These are phyloP conservation scores for Adansonia gregorii DNA, from an alignment of 441 rosid genomes.

Conservation along the genomic window DNA sequence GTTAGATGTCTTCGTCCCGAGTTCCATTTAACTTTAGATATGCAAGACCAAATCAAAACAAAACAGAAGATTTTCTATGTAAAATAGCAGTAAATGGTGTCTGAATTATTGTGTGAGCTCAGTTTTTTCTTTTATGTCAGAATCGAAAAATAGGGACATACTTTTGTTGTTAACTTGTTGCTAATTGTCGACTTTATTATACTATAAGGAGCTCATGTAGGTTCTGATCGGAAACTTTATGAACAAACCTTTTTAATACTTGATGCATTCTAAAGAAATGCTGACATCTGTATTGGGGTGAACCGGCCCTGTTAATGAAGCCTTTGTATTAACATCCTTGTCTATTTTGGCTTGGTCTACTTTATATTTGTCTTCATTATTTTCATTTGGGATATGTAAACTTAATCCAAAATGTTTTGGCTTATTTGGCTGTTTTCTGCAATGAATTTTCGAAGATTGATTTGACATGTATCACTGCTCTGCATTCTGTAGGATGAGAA, in stretches of 20 bases:
- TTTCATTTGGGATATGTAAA: not conserved
- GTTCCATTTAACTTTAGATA: not conserved
- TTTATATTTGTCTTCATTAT: not conserved
- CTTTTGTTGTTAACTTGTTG: slow-evolving; percentile 7
- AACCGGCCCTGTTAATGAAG: slow-evolving; percentile 10
- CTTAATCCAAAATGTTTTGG: slow-evolving; percentile 4
- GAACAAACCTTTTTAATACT: not conserved
- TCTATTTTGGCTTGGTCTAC: not conserved
- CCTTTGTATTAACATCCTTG: not conserved
- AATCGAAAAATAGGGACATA: not conserved
- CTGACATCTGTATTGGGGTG: not conserved
- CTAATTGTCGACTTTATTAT: slow-evolving; percentile 12
- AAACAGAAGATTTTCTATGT: not conserved
- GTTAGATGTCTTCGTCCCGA: not conserved
- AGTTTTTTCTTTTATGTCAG: not conserved
- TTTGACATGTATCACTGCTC: slow-evolving; percentile 10
- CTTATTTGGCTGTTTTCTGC: slow-evolving; percentile 14
- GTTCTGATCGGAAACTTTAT: not conserved
- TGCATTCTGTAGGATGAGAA: not conserved
- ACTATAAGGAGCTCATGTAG: not conserved
- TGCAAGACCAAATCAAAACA: slow-evolving; percentile 1
- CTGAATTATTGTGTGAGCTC: slow-evolving; percentile 3
- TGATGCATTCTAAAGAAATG: slow-evolving; percentile 9
- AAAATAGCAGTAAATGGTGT: not conserved
- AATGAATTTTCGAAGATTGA: slow-evolving; percentile 4